Base-by-base conservation (phyloP, 306 rosid genomes). In the Fragaria iinumae region DNA sequence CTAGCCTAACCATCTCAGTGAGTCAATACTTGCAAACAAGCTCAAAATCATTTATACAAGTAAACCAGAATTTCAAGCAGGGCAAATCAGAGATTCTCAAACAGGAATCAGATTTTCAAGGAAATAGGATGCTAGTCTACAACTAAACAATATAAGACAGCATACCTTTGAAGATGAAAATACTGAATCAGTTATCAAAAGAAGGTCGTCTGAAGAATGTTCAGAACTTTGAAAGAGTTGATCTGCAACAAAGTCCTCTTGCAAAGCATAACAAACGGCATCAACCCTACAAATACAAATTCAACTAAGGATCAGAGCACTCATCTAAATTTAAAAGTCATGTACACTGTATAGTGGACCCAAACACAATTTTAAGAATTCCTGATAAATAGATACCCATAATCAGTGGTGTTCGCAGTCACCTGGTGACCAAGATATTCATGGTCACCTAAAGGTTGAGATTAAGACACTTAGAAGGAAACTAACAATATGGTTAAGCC, bases 211-310 rank as follows among this genome's bases (percentile, higher is more conserved):
- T 12, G 86, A 87, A 57, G 81, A 90, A 87, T 90, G 84, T 67
- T 92, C 96, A 69, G 91, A 80, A 86, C 87, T 87, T 76, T 89
- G 98, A 90, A 95, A 92, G 79, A 95, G 86, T 74, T 92, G 98
- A 78, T 92, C 97, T 69, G 97, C 97, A 67, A 95, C 88, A 85
- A 90, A 89, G 66, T 95, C 97, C 85, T 95, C 98, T 69, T 95
- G 96, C 86, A 95, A 88, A 67, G 88, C 88, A 76, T 89, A 89
- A 72, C 85, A 87, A 72, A 74, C 76, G 73, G 84, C 88, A 67
- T 86, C 93, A 74, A 82, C 88, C 91, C 98, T 95, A 80, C 79
- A 84, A 84, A 70, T 78, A 59, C 76, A 39, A 67, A n/a, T 73
- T 32, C 5, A 53, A 55, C 77, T 63, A 76, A 34, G 20, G 83